Percentiles rank a stretch among this genome's conserved stretches.
These are phyloP conservation scores for Platanus orientalis DNA, from an alignment of 164 flowering plant genomes.

Conservation along the genomic window DNA sequence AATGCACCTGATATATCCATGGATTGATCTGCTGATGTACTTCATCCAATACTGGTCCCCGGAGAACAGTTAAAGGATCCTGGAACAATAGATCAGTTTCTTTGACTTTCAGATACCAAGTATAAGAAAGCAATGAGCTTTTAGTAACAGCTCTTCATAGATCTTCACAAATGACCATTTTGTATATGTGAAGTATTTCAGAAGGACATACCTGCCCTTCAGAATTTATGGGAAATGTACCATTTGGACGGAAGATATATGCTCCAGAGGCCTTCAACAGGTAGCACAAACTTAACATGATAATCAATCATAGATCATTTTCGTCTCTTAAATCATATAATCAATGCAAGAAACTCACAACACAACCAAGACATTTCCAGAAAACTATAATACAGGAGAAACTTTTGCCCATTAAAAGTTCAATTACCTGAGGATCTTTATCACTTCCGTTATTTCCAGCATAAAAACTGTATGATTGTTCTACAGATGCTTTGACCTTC, in stretches of 20 bases:
- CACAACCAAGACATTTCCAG: neutral
- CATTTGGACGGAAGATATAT: constrained; percentile 94
- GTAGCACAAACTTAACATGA: constrained; percentile 5
- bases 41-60: constrained; percentile 82
- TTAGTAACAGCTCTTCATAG: neutral
- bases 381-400: neutral
- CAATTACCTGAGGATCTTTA: constrained; percentile 66
- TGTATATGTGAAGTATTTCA: neutral
- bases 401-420: neutral
- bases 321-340: neutral
- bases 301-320: constrained; percentile 5
- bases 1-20: constrained; percentile 81
- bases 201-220: constrained; percentile 44
- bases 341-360: neutral
- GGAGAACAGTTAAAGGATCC: constrained; percentile 57
- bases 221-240: constrained; percentile 48
- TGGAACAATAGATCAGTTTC: constrained; percentile 23
- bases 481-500: constrained; percentile 48
- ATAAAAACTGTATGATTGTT: constrained; percentile 66
- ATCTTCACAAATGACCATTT: neutral
- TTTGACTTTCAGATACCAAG: neutral
- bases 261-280: constrained; percentile 89
- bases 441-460: constrained; percentile 61
- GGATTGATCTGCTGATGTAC: constrained; percentile 68
- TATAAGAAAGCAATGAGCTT: neutral